A percentile compares a stretch with the other conserved stretches of the same genome.
Evolutionary conservation across 2,329 filamentous ascomycete species (phyloP).

Genomic region (Fusarium lateritium): DNA sequence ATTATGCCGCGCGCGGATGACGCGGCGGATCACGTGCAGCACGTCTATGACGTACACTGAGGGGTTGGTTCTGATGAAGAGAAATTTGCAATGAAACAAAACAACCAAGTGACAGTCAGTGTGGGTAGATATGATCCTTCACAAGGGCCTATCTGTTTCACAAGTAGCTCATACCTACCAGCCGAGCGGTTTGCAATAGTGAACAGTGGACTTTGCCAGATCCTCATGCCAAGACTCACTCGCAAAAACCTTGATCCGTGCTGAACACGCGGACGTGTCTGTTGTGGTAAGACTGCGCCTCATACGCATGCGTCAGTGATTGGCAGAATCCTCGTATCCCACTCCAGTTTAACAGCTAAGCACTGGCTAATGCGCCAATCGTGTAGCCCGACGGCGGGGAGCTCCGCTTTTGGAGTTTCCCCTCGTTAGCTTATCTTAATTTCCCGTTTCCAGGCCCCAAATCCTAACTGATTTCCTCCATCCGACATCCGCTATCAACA

Average conservation of each 20-base stretch:
- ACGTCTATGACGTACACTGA: neutral
- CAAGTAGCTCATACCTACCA: too few species aligned
- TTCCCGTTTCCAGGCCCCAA: neutral
- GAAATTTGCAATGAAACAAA: neutral
- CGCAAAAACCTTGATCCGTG: conserved; percentile 12
- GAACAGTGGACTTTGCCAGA: neutral
- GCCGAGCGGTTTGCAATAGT: too few species aligned
- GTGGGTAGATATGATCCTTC: neutral
- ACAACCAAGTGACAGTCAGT: neutral
- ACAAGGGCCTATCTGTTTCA: neutral
- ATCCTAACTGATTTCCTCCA: conserved; percentile 4
- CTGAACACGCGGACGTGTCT: neutral
- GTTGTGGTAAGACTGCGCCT: neutral
- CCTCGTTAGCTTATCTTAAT: conserved; percentile 19
- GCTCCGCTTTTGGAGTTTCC: neutral
- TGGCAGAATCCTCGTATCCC: conserved; percentile 11
- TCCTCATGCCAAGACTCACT: neutral
- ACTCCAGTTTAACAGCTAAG: neutral
- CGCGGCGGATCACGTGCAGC: neutral
- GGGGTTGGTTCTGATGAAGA: neutral
- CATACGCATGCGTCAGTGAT: conserved; percentile 1
- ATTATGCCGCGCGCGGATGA: neutral
- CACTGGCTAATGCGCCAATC: neutral
- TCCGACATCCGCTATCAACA: neutral
- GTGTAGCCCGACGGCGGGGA: neutral